Evolutionary conservation across 2,329 filamentous ascomycete genomes (phyloP).

Genomic region (Trichoderma sp.): DNA sequence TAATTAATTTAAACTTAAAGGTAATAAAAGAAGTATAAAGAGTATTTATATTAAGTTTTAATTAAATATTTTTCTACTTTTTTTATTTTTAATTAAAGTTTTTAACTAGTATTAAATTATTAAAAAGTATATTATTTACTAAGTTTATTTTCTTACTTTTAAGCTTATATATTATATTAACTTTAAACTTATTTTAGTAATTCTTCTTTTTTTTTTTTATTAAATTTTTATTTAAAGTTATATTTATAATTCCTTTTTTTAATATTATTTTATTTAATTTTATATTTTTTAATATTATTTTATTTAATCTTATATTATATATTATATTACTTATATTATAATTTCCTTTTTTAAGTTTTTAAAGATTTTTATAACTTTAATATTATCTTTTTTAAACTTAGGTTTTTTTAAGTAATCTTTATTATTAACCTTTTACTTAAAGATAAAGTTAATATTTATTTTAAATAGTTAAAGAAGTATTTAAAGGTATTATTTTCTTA

Average conservation of each 20-base stretch:
- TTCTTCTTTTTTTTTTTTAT: neutral
- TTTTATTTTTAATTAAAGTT: neutral
- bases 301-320: neutral
- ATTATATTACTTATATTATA: neutral
- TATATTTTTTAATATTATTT: neutral
- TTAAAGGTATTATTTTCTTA: neutral
- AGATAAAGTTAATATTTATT: neutral
- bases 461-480: neutral
- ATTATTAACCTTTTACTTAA: neutral
- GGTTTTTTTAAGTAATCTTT: neutral
- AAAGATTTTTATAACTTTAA: neutral
- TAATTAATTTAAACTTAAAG: neutral
- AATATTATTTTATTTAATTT: neutral
- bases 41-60: neutral
- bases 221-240: neutral
- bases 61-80: neutral
- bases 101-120: neutral
- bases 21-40: neutral
- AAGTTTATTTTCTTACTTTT: neutral
- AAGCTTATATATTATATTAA: neutral
- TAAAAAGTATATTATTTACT: neutral
- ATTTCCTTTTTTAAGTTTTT: neutral
- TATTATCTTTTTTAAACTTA: neutral
- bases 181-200: neutral
- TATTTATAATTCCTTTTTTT: neutral